A percentile compares a stretch with the other conserved stretches of the same genome.
These are phyloP conservation scores for Candida dubliniensis DNA, from an alignment of 1,139 yeast genomes.

Conservation along the genomic window DNA sequence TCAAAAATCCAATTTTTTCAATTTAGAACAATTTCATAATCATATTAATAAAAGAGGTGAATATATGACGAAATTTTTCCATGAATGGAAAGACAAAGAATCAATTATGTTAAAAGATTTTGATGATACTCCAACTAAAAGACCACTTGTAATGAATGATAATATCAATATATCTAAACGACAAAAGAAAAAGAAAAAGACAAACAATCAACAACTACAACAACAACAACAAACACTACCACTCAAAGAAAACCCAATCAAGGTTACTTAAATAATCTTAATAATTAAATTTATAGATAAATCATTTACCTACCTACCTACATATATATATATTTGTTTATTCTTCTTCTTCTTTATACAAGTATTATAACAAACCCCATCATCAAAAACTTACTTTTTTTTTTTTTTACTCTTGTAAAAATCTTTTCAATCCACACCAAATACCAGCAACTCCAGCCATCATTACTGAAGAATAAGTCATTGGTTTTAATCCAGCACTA, in stretches of 20 bases:
- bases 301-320: too few species aligned
- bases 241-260: background rate
- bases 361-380: background rate
- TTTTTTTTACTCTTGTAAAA: conserved; percentile 23
- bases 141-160: conserved; percentile 4
- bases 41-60: conserved; percentile 11
- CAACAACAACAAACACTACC: too few species aligned
- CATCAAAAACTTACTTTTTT: background rate
- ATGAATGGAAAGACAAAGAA: conserved; percentile 13
- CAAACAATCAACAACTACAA: background rate
- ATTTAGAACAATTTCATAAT: conserved; percentile 20
- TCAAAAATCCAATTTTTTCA: conserved; percentile 31
- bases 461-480: conserved; percentile 82
- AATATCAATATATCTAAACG: conserved; percentile 4
- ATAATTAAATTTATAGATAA: background rate
- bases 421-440: conserved; percentile 84
- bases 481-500: conserved; percentile 80
- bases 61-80: conserved; percentile 8
- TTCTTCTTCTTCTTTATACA: background rate
- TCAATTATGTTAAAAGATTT: conserved; percentile 13
- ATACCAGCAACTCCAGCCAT: conserved; percentile 89
- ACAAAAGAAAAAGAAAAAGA: conserved; percentile 2
- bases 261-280: background rate
- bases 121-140: conserved; percentile 11
- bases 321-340: conserved; percentile 5